These are phyloP conservation scores for Agrocybe pediades DNA, from an alignment of 768 basidiomycete species.

Conservation along the genomic window DNA sequence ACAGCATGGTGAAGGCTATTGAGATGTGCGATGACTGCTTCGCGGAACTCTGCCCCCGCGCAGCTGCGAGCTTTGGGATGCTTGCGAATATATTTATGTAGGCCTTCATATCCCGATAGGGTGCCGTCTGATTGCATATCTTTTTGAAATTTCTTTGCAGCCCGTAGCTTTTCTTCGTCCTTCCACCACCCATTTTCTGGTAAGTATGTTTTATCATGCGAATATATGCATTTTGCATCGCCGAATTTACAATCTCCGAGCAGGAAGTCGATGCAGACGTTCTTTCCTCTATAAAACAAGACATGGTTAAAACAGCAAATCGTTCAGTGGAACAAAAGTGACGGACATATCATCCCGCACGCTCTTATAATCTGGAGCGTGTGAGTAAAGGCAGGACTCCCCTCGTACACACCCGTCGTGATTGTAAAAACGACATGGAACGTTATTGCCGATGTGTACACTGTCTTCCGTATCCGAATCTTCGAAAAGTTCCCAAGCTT, in stretches of 20 bases:
- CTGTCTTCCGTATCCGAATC: slow-evolving; percentile 58
- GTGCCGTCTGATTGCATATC: slow-evolving; percentile 1
- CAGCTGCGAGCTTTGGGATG: slow-evolving; percentile 11
- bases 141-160: slow-evolving; percentile 8
- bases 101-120: slow-evolving; percentile 1
- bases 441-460: slow-evolving; percentile 44
- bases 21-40: slow-evolving; percentile 9
- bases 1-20: slow-evolving; percentile 2
- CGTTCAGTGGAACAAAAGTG: slow-evolving; percentile 3
- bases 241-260: slow-evolving; percentile 41
- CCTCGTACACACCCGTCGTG: slow-evolving; percentile 45
- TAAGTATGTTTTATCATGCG: slow-evolving; percentile 41
- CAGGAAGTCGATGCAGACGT: slow-evolving; percentile 47
- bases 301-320: slow-evolving; percentile 9
- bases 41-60: slow-evolving; percentile 6
- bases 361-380: slow-evolving; percentile 53
- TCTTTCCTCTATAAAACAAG: slow-evolving; percentile 38
- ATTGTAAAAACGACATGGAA: slow-evolving; percentile 57
- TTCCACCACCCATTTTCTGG: slow-evolving; percentile 42
- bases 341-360: slow-evolving; percentile 51
- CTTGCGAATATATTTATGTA: slow-evolving; percentile 6
- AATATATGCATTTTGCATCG: slow-evolving; percentile 37
- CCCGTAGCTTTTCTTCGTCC: slow-evolving; percentile 15
- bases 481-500: slow-evolving; percentile 28
- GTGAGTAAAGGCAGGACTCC: slow-evolving; percentile 42